A percentile compares a stretch with the other conserved stretches of the same genome.
Evolutionary conservation across 2,329 filamentous ascomycete species (phyloP).

Genomic region (Aureobasidium lini): DNA sequence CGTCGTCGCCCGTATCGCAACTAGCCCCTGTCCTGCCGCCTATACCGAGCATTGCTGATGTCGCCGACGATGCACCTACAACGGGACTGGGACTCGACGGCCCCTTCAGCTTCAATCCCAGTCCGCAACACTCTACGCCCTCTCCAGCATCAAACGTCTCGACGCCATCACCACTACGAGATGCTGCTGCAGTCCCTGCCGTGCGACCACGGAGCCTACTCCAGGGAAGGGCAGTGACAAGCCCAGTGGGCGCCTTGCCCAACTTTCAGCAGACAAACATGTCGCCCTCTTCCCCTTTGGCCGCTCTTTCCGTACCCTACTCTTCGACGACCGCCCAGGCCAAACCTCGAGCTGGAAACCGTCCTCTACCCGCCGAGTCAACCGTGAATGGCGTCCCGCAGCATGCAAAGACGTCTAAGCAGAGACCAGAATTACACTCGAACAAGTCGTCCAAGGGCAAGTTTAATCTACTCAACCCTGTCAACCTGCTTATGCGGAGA

Average conservation of each 20-base stretch:
- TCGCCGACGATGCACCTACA: neutral
- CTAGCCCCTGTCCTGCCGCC: conserved; percentile 41
- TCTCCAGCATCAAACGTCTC: neutral
- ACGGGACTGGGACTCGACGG: neutral
- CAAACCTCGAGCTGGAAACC: conserved; percentile 16
- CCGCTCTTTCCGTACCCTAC: conserved; percentile 17
- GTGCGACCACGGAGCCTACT: neutral
- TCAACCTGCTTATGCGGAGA: conserved; percentile 51
- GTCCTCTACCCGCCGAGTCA: conserved; percentile 15
- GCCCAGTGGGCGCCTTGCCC: conserved; percentile 1
- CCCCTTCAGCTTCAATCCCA: neutral
- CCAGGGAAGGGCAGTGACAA: neutral
- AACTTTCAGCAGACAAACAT: neutral
- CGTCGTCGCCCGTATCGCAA: conserved; percentile 11
- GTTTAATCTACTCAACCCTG: conserved; percentile 47
- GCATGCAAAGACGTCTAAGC: conserved; percentile 14
- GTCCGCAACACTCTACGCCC: neutral
- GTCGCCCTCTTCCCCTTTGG: neutral
- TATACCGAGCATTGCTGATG: conserved; percentile 29
- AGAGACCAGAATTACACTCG: conserved; percentile 12
- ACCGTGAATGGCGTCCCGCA: conserved; percentile 15
- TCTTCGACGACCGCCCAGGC: conserved; percentile 13
- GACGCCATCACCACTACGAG: neutral
- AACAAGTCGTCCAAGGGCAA: conserved; percentile 14
- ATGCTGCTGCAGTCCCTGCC: neutral